phyloP scores from a whole-genome alignment of 441 rosid genomes.

The Rhodomyrtus psidioides region DNA sequence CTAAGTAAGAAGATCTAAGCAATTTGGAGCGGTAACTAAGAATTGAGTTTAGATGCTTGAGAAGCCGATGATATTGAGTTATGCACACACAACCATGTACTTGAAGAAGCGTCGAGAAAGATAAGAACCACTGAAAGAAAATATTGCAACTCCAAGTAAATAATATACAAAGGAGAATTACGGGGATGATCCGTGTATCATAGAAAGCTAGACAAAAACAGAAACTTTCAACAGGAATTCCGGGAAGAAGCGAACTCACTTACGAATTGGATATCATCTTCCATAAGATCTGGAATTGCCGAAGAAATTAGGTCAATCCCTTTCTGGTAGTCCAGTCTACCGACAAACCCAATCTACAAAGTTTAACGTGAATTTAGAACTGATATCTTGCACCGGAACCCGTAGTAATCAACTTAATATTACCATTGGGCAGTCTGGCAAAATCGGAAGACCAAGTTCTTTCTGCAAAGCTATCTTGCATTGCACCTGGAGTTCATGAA shows the following conservation, averaged over 20 bases:
- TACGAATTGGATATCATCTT: slow-evolving; percentile 87
- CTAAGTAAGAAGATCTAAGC: not conserved
- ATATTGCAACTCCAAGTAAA: not conserved
- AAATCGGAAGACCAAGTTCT: slow-evolving; percentile 77
- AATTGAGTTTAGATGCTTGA: not conserved
- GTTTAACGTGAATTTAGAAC: slow-evolving; percentile 10
- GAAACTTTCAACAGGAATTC: not conserved
- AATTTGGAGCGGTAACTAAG: not conserved
- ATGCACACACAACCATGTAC: not conserved
- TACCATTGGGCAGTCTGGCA: slow-evolving; percentile 85
- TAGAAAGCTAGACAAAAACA: not conserved
- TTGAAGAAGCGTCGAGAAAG: not conserved
- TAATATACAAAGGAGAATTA: not conserved
- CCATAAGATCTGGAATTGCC: slow-evolving; percentile 69
- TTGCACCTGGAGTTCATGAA: slow-evolving; percentile 37
- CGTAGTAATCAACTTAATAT: slow-evolving; percentile 1
- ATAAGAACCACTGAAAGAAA: not conserved
- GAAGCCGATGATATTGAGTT: not conserved
- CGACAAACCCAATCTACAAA: slow-evolving; percentile 86
- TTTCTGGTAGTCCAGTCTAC: slow-evolving; percentile 94
- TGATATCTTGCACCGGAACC: not conserved
- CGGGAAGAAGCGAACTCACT: slow-evolving; percentile 20
- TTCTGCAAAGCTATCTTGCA: slow-evolving; percentile 87
- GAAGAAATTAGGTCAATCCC: slow-evolving; percentile 78
- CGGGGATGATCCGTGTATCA: not conserved